Evolutionary conservation across 768 basidiomycete genomes (phyloP).

Genomic region (Candolleomyces efflorescens): DNA sequence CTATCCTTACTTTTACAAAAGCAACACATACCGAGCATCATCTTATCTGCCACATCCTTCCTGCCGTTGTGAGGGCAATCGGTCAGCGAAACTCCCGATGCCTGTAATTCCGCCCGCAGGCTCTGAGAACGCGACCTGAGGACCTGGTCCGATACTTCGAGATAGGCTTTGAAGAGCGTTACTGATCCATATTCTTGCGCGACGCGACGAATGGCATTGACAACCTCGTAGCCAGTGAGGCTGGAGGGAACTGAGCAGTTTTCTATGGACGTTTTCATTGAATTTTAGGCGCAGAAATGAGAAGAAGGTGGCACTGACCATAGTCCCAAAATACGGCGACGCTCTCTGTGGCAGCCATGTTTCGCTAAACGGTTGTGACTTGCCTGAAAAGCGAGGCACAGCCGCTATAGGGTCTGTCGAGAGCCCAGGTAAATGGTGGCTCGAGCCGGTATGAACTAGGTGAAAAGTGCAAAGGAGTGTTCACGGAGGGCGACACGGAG

Average conservation of each 20-base stretch:
- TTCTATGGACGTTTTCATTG: conserved; percentile 19
- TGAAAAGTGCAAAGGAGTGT: too few relatives aligned
- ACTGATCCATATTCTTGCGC: conserved; percentile 44
- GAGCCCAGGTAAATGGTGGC: not conserved
- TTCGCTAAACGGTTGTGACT: not conserved
- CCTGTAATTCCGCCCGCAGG: conserved; percentile 40
- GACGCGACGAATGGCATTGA: conserved; percentile 39
- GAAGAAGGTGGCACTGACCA: conserved; percentile 21
- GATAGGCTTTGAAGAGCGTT: conserved; percentile 50
- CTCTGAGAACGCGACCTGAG: conserved; percentile 12
- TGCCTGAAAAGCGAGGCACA: not conserved
- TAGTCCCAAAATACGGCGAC: conserved; percentile 43
- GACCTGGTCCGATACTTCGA: conserved; percentile 36
- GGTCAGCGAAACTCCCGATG: conserved; percentile 41
- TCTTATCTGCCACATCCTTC: conserved; percentile 43
- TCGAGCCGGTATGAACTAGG: too few relatives aligned
- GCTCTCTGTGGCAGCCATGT: conserved; percentile 10
- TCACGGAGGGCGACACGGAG: too few relatives aligned
- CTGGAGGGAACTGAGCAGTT: conserved; percentile 32
- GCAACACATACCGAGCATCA: conserved; percentile 40
- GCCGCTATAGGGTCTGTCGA: not conserved
- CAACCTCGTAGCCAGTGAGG: conserved; percentile 36
- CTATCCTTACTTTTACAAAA: not conserved
- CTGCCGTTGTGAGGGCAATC: conserved; percentile 34
- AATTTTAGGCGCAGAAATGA: not conserved